Evolutionary conservation across 495 filamentous ascomycete genomes (phyloP).

Genomic region (Melanomma pulvis-pyrius): DNA sequence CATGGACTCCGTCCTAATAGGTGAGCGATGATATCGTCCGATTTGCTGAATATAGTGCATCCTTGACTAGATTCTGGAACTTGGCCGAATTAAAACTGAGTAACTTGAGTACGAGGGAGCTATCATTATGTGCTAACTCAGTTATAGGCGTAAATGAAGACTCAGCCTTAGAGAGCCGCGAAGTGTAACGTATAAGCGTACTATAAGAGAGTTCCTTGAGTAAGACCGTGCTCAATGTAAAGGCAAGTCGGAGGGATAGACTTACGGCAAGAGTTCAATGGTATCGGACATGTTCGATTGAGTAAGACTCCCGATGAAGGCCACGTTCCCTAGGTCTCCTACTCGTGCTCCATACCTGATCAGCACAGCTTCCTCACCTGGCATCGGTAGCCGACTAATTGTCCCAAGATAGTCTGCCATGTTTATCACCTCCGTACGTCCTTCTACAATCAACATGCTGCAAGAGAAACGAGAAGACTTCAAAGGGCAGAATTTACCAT

Average conservation of each 20-base stretch:
- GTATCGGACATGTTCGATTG: background rate
- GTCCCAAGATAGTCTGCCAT: background rate
- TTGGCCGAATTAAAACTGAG: background rate
- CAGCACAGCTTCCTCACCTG: background rate
- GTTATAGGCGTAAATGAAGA: background rate
- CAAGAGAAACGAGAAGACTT: background rate
- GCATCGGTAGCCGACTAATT: background rate
- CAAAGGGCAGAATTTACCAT: background rate
- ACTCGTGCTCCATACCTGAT: background rate
- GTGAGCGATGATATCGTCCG: background rate
- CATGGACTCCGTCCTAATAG: background rate
- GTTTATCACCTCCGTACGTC: background rate
- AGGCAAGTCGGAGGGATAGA: background rate
- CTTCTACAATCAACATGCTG: background rate
- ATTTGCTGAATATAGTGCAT: background rate
- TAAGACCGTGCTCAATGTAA: background rate
- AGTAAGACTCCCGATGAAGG: background rate
- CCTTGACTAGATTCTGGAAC: background rate
- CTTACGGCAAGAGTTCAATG: background rate
- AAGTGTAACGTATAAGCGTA: background rate
- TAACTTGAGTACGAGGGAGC: background rate
- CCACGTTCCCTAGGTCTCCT: background rate
- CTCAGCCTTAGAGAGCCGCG: background rate
- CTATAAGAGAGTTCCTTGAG: background rate
- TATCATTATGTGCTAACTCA: background rate